phyloP scores from a whole-genome alignment of 345 rosid species.

The Murraya paniculata region DNA sequence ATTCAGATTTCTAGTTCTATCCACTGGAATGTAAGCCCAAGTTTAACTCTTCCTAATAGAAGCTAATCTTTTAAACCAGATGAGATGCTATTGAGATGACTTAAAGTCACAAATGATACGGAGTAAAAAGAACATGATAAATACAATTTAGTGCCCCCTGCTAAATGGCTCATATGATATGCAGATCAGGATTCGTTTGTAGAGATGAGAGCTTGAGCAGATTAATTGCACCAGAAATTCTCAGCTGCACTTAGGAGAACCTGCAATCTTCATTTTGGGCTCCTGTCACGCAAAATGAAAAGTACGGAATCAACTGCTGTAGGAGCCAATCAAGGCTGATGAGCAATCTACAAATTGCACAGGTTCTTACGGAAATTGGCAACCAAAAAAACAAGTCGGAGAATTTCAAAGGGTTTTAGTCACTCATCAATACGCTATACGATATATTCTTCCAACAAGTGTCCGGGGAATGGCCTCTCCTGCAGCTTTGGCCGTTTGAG shows the following conservation, averaged over 20 bases:
- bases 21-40: neutral
- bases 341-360: no score
- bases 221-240: neutral
- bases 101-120: neutral
- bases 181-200: neutral
- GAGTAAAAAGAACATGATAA: no score
- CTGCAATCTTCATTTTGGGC: neutral
- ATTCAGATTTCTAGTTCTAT: neutral
- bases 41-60: neutral
- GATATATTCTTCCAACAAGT: neutral
- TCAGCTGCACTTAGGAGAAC: no score
- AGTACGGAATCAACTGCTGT: neutral
- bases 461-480: neutral
- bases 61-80: neutral
- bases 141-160: neutral
- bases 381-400: neutral
- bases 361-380: neutral
- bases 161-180: neutral
- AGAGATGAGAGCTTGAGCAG: neutral
- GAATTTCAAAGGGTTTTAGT: neutral
- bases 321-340: neutral
- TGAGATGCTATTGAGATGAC: neutral
- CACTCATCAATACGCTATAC: neutral
- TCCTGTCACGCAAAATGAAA: neutral
- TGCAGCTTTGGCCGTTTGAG: conserved; percentile 5